Percentiles rank a stretch among this genome's conserved stretches.
phyloP scores from a whole-genome alignment of 1,284 basidiomycete species.

The Boletus sp. region DNA sequence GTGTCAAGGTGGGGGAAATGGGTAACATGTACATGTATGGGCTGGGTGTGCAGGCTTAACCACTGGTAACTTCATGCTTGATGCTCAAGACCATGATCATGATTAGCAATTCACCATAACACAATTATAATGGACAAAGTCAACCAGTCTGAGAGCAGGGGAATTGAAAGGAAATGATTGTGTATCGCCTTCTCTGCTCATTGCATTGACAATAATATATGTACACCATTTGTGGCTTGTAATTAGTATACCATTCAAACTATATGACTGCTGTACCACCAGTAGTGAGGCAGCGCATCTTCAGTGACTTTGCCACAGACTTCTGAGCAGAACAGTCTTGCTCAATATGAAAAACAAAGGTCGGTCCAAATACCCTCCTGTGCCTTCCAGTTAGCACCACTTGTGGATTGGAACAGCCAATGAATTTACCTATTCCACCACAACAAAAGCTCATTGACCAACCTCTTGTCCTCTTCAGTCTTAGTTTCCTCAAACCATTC shows the following conservation, averaged over 20 bases:
- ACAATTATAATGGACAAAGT: too few relatives aligned
- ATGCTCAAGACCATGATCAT: too few relatives aligned
- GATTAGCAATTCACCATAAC: too few relatives aligned
- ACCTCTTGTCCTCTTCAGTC: background rate
- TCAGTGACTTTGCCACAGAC: background rate
- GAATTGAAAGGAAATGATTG: too few relatives aligned
- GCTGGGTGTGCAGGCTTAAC: too few relatives aligned
- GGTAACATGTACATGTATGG: too few relatives aligned
- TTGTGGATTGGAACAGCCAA: background rate
- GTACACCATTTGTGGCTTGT: too few relatives aligned
- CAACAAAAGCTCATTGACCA: slow-evolving; percentile 1
- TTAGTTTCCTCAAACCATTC: background rate
- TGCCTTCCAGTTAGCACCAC: background rate
- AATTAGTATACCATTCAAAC: background rate
- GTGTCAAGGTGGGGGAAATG: too few relatives aligned
- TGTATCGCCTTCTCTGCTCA: too few relatives aligned
- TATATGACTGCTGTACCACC: background rate
- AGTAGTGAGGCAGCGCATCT: background rate
- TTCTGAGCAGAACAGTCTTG: background rate
- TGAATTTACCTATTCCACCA: slow-evolving; percentile 5
- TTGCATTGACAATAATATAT: too few relatives aligned
- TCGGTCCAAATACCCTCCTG: background rate
- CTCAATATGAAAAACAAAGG: background rate
- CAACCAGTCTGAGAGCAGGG: too few relatives aligned
- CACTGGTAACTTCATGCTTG: too few relatives aligned